Evolutionary conservation across 1,284 basidiomycete species (phyloP), one percentile per base, ranked within the genome.

Genomic region (Leccinum colubrinum): DNA sequence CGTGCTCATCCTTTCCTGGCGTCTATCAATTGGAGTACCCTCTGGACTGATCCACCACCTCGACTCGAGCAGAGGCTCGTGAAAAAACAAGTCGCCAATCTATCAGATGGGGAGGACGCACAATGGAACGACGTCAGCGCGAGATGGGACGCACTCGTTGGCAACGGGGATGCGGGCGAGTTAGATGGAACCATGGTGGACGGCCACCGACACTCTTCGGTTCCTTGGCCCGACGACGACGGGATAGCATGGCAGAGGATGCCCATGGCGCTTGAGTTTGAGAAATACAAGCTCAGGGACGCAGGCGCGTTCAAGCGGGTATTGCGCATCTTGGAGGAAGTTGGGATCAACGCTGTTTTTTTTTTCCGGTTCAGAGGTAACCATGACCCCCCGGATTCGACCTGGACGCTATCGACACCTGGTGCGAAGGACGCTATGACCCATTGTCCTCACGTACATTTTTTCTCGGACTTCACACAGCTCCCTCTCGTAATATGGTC

Each of bases 1-100:
- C 88, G 89, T 55, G 69, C 76, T 0, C 94, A 96, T 70, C 80
- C 86, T 0, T 97, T 96, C 78, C 94, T 97, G 67, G 74, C 78
- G 5, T 66, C 77, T 3, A 82, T 94, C 59, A 80, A 86, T 62
- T 97, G 92, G 87, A 74, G 78, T 5, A 84, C 80, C 0, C 79
- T 97, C 3, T 97, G 95, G 94, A 86, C 83, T 0, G 80, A 80
- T 46, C 76, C 83, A 6, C 80, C 83, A 11, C 91, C 91, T 33
- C 77, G 79, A 1, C 77, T 89, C 64, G 82, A 86, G 68, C 68
- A 79, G 15, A 85, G 85, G 14, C 72, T 87, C 8, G 72, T 86
- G 12, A 82, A 80, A 76, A 83, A 80, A 66, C 80, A 82, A 56
- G 68, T 73, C 64, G 15, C 69, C 86, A 61, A 63, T 75, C 80